Conservation (phyloP, 345 rosid species). For the Brassica cretica region DNA sequence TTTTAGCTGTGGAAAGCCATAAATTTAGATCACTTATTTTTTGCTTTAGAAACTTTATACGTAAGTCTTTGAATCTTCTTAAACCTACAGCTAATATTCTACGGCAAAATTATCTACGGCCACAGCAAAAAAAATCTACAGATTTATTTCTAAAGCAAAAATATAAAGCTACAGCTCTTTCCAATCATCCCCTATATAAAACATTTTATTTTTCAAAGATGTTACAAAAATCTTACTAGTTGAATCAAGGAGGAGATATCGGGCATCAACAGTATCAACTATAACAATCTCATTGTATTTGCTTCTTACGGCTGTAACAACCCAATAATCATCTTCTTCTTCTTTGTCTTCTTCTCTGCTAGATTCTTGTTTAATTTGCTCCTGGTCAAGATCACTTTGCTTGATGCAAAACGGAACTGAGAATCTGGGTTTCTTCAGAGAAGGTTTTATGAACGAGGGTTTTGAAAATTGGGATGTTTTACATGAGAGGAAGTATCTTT, state of each 20-base stretch:
- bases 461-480: constrained; percentile 15
- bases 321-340: constrained; percentile 53
- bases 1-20: too few species aligned
- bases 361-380: constrained; percentile 3
- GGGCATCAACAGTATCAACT: constrained; percentile 58
- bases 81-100: too few species aligned
- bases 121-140: too few species aligned
- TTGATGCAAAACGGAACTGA: constrained; percentile 33
- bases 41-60: too few species aligned
- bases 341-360: not conserved
- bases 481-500: constrained; percentile 27
- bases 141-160: too few species aligned
- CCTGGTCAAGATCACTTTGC: constrained; percentile 10
- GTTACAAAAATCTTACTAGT: constrained; percentile 44
- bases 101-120: too few species aligned
- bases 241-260: constrained; percentile 80
- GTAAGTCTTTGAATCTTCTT: too few species aligned
- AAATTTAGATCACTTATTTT: too few species aligned
- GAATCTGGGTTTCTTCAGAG: constrained; percentile 32
- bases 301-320: constrained; percentile 57
- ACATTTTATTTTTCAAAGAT: not conserved
- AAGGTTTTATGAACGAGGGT: constrained; percentile 23
- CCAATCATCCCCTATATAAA: too few species aligned
- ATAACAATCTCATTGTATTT: constrained; percentile 70
- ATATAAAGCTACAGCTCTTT: too few species aligned